Percentiles rank a stretch among this genome's conserved stretches.
phyloP scores from a whole-genome alignment of 2,329 filamentous ascomycete genomes.

The Fusarium tanahbumbuense region DNA sequence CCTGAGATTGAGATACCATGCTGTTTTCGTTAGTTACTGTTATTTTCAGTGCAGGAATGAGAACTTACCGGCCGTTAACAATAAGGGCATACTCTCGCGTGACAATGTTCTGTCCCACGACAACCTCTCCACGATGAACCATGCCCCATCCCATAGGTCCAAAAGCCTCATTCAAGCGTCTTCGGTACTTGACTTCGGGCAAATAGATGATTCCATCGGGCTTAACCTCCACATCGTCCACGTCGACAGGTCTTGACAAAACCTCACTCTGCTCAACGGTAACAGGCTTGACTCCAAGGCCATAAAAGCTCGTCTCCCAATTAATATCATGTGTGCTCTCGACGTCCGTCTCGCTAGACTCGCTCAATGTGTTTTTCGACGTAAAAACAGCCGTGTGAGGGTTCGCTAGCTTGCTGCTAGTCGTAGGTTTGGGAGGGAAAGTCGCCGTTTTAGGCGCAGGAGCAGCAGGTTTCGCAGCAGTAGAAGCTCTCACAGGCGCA shows the following conservation, averaged over 20 bases:
- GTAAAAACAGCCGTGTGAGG: constrained; percentile 20
- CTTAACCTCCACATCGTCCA: constrained; percentile 92
- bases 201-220: constrained; percentile 96
- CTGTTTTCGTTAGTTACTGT: constrained; percentile 62
- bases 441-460: background rate
- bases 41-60: background rate
- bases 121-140: constrained; percentile 85
- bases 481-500: background rate
- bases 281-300: constrained; percentile 78
- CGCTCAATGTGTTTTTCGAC: constrained; percentile 22
- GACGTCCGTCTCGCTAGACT: constrained; percentile 15
- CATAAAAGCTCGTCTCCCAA: constrained; percentile 88
- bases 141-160: constrained; percentile 96
- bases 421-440: background rate
- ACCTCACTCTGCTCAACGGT: constrained; percentile 74
- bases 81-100: constrained; percentile 95
- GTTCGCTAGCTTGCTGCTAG: constrained; percentile 10
- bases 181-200: constrained; percentile 96
- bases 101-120: constrained; percentile 81
- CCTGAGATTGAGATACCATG: constrained; percentile 90
- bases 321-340: constrained; percentile 60
- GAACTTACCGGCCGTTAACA: constrained; percentile 81
- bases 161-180: constrained; percentile 90
- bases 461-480: background rate
- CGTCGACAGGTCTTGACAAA: constrained; percentile 73